Evolutionary conservation across 768 basidiomycete genomes (phyloP), one percentile per base, ranked within the genome.

Genomic region (Pisolithus sp.): DNA sequence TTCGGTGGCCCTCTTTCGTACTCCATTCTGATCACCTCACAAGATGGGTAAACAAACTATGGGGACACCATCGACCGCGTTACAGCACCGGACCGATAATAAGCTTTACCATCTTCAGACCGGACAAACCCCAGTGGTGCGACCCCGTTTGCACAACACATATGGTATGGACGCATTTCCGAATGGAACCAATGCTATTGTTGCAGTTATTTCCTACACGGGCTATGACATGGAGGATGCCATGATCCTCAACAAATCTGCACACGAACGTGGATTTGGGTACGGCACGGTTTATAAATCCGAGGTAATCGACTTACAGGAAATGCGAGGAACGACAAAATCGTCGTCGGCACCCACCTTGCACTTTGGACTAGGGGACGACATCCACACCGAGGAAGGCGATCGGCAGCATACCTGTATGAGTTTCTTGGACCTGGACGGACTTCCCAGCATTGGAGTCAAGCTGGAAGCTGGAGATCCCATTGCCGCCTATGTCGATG

Each of bases 141-240:
- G 96, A 30, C 96, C 96, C 12, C 79, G 74, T 23, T 71, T 98
- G 39, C 92, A 98, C 73, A 88, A 93, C 63, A 83, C 85, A 4
- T 99, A 98, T 70, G 95, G 90, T 42, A 96, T 99, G 89, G 96
- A 99, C 69, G 82, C 89, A 30, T 99, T 93, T 79, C 96, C 96
- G 2, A 98, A 94, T 61, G 96, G 96, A 15, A 97, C 89, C 42
- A 99, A 99, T 68, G 96, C 96, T 18, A 76, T 99, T 53, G 96
- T 99, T 46, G 96, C 96, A n/a, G 96, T 99, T 63, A 98, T 99
- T 61, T 99, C 96, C 1, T 99, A 99, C 66, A 99, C 96, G 4
- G 96, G 96, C 4, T 99, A 99, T 70, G 96, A 99, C 68, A 99
- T 99, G 96, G 96, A 99, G 72, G 96, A 99, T 61, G 96, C 96